phyloP scores from a whole-genome alignment of 2,329 filamentous ascomycete genomes.

The Epichloe gansuensis region DNA sequence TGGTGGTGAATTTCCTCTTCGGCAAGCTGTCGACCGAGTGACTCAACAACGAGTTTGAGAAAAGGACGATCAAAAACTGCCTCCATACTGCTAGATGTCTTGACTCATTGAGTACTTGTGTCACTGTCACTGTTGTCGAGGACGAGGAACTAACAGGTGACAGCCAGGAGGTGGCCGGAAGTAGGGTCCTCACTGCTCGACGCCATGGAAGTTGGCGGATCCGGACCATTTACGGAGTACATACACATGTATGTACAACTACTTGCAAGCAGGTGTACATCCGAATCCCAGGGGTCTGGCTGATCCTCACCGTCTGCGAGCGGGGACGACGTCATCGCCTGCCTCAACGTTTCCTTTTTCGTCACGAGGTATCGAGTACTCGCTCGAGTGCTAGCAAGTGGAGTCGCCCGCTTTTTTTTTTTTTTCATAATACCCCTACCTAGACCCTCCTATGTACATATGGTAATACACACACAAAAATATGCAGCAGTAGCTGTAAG shows the following conservation, averaged over 20 bases:
- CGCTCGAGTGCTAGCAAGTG: not conserved
- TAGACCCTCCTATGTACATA: too few species aligned
- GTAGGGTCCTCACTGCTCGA: constrained; percentile 4
- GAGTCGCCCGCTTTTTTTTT: too few species aligned
- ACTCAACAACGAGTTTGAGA: not conserved
- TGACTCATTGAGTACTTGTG: too few species aligned
- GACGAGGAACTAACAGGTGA: too few species aligned
- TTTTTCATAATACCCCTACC: too few species aligned
- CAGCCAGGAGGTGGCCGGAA: constrained; percentile 6
- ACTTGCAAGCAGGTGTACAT: not conserved
- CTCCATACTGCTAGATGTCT: too few species aligned
- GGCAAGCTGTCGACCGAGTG: not conserved
- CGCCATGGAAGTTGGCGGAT: not conserved
- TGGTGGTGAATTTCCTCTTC: not conserved
- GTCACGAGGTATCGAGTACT: not conserved
- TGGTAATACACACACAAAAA: not conserved
- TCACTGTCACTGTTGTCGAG: too few species aligned
- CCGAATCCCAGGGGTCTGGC: not conserved
- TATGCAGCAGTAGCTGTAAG: too few species aligned
- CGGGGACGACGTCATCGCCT: constrained; percentile 3
- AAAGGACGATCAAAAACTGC: not conserved
- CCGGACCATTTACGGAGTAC: not conserved
- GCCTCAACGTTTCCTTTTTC: not conserved
- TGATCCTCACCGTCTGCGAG: not conserved
- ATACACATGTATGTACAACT: not conserved